A percentile compares a stretch with the other conserved stretches of the same genome.
Conservation (phyloP, 139 green algal genomes). For the Chlorella sp. region DNA sequence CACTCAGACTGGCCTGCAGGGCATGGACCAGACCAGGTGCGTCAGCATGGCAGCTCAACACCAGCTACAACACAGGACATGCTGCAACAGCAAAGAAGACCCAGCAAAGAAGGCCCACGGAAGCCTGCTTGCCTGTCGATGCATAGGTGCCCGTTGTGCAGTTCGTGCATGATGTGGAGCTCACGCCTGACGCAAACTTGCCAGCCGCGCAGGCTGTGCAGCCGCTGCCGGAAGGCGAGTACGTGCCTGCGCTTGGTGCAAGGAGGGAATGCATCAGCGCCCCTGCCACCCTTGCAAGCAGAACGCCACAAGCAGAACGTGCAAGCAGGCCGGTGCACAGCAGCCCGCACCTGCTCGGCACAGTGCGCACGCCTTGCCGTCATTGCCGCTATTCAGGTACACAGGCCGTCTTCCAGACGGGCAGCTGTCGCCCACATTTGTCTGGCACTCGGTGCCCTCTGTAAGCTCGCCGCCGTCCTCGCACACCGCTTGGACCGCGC, state of each 20-base stretch:
- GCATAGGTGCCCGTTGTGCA: conserved; percentile 12
- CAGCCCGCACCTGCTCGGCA: conserved; percentile 3
- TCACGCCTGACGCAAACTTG: background rate
- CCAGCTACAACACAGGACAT: no score
- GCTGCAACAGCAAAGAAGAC: no score
- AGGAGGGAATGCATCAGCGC: background rate
- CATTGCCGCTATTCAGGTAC: background rate
- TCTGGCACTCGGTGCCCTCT: background rate
- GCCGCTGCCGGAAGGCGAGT: conserved; percentile 1
- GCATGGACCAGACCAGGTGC: no score
- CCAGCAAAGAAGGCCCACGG: no score
- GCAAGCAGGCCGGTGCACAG: no score
- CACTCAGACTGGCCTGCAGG: background rate
- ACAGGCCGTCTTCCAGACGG: background rate
- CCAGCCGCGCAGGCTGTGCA: conserved; percentile 5
- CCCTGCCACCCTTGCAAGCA: no score
- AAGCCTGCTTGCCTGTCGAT: background rate
- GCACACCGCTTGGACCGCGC: background rate
- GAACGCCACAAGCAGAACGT: no score
- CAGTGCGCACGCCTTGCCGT: conserved; percentile 10
- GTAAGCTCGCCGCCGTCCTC: background rate
- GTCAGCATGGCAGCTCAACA: no score
- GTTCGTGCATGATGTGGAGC: background rate
- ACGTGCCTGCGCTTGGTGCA: background rate
- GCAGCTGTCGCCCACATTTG: background rate